phyloP scores from a whole-genome alignment of 1,139 yeast genomes.

The Pichiaceae sp. region DNA sequence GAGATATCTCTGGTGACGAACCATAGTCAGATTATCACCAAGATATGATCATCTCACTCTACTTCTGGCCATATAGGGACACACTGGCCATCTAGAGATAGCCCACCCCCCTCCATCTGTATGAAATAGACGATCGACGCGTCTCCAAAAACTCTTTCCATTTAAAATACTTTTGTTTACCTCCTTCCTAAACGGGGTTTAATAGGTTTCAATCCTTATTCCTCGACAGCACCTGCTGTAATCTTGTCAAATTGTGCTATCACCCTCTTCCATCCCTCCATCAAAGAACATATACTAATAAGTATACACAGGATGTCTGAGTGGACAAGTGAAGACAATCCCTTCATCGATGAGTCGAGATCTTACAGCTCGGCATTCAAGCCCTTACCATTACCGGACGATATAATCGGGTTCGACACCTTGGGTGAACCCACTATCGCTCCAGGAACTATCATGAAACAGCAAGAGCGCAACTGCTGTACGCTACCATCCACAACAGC shows the following conservation, averaged over 20 bases:
- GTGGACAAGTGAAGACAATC: slow-evolving; percentile 17
- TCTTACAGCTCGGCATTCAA: slow-evolving; percentile 19
- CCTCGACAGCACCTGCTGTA: background rate
- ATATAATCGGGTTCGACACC: slow-evolving; percentile 21
- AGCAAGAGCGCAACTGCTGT: background rate
- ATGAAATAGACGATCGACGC: too few species aligned
- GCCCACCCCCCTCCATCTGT: too few species aligned
- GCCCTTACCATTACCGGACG: slow-evolving; percentile 34
- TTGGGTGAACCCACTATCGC: slow-evolving; percentile 7
- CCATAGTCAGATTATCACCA: too few species aligned
- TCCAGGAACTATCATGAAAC: slow-evolving; percentile 4
- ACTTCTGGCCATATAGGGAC: too few species aligned
- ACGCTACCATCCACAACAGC: background rate
- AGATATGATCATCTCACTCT: too few species aligned
- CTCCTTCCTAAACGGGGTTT: slow-evolving; percentile 11
- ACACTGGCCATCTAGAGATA: too few species aligned
- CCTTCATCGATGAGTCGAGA: slow-evolving; percentile 29
- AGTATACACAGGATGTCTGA: slow-evolving; percentile 4
- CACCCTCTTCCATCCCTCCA: too few species aligned
- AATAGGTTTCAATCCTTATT: background rate
- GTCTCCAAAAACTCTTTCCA: too few species aligned
- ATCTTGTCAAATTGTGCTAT: too few species aligned
- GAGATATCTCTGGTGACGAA: too few species aligned
- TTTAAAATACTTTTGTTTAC: too few species aligned
- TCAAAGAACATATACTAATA: too few species aligned